Evolutionary conservation across 176 grass and related monocot species (phyloP).

Genomic region (Oryza glaberrima): DNA sequence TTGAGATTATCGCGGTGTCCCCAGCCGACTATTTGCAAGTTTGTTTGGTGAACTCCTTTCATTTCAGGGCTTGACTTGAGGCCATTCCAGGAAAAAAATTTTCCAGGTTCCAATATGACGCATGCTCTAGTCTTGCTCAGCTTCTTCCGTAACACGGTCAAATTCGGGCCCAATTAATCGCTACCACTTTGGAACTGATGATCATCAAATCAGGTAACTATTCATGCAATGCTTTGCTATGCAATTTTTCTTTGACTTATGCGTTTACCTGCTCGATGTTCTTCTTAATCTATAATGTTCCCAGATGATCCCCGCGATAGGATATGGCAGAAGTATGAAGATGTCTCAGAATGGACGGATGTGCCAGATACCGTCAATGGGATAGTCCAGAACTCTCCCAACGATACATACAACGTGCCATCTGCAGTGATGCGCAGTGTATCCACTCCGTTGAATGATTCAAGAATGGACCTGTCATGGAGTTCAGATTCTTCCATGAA

Average conservation of each 20-base stretch:
- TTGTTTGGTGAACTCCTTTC: too few relatives aligned
- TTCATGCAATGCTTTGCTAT: background rate
- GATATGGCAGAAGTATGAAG: constrained; percentile 29
- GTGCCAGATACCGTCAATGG: background rate
- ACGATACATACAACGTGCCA: constrained; percentile 32
- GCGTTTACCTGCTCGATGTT: background rate
- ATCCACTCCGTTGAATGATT: constrained; percentile 4
- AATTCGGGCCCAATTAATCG: background rate
- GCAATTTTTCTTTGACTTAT: background rate
- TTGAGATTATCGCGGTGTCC: too few relatives aligned
- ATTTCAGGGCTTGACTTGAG: too few relatives aligned
- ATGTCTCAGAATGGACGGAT: background rate
- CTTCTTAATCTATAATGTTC: constrained; percentile 28
- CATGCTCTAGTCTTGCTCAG: too few relatives aligned
- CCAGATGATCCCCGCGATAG: constrained; percentile 44
- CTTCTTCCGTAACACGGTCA: too few relatives aligned
- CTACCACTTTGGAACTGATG: constrained; percentile 28
- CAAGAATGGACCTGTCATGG: background rate
- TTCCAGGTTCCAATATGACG: too few relatives aligned
- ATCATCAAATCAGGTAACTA: background rate
- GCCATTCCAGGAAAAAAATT: too few relatives aligned
- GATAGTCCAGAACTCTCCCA: background rate
- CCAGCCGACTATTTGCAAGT: too few relatives aligned
- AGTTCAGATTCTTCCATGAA: constrained; percentile 19
- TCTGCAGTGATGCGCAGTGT: constrained; percentile 43